Conservation (phyloP, 768 basidiomycete species). For the Tulasnella calospora region DNA sequence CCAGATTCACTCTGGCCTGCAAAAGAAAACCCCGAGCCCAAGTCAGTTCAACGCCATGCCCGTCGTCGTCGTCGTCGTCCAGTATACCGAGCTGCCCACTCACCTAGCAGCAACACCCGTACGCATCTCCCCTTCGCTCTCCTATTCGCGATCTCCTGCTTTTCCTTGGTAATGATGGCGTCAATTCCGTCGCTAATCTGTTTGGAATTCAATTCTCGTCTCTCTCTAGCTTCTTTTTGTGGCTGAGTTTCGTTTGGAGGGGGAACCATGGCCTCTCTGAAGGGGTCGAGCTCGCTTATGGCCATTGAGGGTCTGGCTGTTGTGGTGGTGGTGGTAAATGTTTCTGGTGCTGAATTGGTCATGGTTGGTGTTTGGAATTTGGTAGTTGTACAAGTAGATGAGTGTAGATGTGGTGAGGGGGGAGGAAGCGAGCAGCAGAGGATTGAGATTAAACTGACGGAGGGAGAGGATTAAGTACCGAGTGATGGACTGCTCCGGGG, state of each 20-base stretch:
- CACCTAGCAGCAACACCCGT: slow-evolving; percentile 71
- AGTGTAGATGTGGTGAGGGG: not conserved
- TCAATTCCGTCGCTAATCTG: slow-evolving; percentile 73
- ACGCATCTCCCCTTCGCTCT: slow-evolving; percentile 55
- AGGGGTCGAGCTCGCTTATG: not conserved
- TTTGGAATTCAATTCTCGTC: slow-evolving; percentile 65
- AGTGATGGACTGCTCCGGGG: not conserved
- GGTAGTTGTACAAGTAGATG: not conserved
- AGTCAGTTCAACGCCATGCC: slow-evolving; percentile 58
- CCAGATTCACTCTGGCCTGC: slow-evolving; percentile 23
- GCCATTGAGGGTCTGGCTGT: not conserved
- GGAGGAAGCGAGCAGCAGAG: not conserved
- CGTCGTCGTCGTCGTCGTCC: slow-evolving; percentile 46
- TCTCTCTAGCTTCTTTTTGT: slow-evolving; percentile 60
- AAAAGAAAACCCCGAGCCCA: slow-evolving; percentile 36
- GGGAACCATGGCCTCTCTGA: not conserved
- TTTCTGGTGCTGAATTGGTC: slow-evolving; percentile 1
- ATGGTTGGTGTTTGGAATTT: not conserved
- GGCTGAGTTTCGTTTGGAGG: slow-evolving; percentile 66
- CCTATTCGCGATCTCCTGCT: slow-evolving; percentile 47
- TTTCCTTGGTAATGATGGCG: slow-evolving; percentile 65
- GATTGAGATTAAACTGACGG: not conserved
- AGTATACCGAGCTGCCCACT: slow-evolving; percentile 62
- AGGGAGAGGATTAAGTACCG: not conserved
- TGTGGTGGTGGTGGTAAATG: not conserved